These are phyloP conservation scores for Medicago lupulina DNA, from an alignment of 306 rosid species.

Conservation along the genomic window DNA sequence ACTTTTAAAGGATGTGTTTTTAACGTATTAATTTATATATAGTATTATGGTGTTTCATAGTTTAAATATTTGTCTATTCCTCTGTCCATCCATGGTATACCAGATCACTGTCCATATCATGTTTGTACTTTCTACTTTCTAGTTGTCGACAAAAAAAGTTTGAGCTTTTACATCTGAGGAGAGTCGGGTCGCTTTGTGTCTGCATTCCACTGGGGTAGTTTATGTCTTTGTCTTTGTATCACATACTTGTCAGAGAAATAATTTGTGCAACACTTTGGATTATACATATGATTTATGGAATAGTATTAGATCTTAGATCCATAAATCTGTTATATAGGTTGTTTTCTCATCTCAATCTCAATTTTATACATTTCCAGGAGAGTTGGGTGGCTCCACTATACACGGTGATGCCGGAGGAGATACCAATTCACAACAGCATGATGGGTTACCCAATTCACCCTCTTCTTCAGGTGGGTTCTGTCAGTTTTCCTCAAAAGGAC, in stretches of 20 bases:
- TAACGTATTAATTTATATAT: not conserved
- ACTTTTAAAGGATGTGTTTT: conserved; percentile 2
- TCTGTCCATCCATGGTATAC: not conserved
- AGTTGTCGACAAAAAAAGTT: not conserved
- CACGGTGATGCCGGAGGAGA: conserved; percentile 82
- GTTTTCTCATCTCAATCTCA: conserved; percentile 33
- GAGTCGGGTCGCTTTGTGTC: not conserved
- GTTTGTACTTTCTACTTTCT: not conserved
- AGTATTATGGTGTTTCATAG: not conserved
- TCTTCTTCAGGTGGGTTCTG: conserved; percentile 99
- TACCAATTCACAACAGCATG: conserved; percentile 60
- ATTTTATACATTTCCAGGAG: conserved; percentile 60
- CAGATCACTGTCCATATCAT: not conserved
- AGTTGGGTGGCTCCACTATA: conserved; percentile 89
- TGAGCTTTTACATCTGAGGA: not conserved
- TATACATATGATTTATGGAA: conserved; percentile 4
- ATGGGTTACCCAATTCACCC: conserved; percentile 92
- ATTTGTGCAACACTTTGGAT: not conserved
- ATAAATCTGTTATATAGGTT: not conserved
- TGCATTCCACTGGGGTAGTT: conserved; percentile 5
- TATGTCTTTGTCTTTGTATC: conserved; percentile 7
- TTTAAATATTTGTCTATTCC: not conserved
- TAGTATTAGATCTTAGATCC: conserved; percentile 2
- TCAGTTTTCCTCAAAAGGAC: conserved; percentile 98
- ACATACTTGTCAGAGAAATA: not conserved